Evolutionary conservation across 2,329 filamentous ascomycete genomes (phyloP), one percentile per base, ranked within the genome.

Genomic region (Pyrenophora seminiperda): DNA sequence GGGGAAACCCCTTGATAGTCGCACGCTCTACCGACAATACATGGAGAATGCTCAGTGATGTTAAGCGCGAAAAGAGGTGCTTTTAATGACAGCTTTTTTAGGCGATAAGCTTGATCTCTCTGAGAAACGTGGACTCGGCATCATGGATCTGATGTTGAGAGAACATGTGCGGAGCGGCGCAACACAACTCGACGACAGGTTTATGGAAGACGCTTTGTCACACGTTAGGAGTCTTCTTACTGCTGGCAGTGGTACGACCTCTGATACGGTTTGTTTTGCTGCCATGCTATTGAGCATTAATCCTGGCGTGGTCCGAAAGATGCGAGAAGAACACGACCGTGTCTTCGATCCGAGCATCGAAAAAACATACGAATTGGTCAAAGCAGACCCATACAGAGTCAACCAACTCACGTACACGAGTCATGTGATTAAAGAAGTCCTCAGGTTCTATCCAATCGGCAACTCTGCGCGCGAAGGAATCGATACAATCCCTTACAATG

Each of bases 351-450:
- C 73, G 0, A 73, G 78, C 33, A 60, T 71, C 7, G 59, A 70
- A 4, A 63, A 65, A 4, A 72, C 73, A 0, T 74, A 73, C 22
- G 58, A 65, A 2, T 63, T 72, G 20, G 70, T 84, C 15, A 64
- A 70, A 27, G 54, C 71, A 2, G 68, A 80, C 19, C 76, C 79
- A 0, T 63, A 73, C 19, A 70, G 79, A 3, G 71, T 84, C 41
- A 81, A 80, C 63, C 70, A 76, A 33, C 72, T 84, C 18, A 73
- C 75, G 0, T 83, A 81, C 61, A 81, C 80, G 3, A 68, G 67
- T 4, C 81, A 80, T 19, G 74, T 82, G 6, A 74, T 82, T 53
- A 80, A 80, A 50, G 82, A 85, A 65, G 74, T 76, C 1, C 70
- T 84, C 3, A 75, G 82, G 4, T 59, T 84, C 27, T 81, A 77